A percentile compares a stretch with the other conserved stretches of the same genome.
Conservation (phyloP, 2,329 filamentous ascomycete species). For the Sporothrix dimorphospora region DNA sequence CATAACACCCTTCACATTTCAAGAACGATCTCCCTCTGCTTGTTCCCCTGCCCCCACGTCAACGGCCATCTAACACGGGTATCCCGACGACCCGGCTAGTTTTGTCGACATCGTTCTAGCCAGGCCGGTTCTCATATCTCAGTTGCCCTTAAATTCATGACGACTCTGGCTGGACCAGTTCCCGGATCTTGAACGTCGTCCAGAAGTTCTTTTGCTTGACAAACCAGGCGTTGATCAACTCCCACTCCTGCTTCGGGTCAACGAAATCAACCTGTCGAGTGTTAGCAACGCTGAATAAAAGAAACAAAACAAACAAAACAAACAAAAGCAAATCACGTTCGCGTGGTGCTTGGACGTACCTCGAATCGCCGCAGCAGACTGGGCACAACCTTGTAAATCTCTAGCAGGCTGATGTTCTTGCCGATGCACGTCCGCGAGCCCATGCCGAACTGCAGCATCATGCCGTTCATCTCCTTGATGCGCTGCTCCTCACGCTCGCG, state of each 20-base stretch:
- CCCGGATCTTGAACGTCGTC: constrained; percentile 49
- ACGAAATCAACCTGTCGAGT: constrained; percentile 54
- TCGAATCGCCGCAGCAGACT: constrained; percentile 67
- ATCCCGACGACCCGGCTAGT: not conserved
- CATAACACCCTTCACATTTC: not conserved
- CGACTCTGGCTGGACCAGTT: constrained; percentile 43
- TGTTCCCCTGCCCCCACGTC: not conserved
- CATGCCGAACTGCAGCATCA: constrained; percentile 75
- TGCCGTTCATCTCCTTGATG: constrained; percentile 67
- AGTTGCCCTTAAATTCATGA: not conserved
- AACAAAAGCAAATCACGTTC: constrained; percentile 37
- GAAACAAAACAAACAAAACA: not conserved
- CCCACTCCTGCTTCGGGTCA: constrained; percentile 60
- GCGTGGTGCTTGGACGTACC: constrained; percentile 41
- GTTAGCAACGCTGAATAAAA: not conserved
- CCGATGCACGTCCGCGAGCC: constrained; percentile 72
- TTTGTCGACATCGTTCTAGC: not conserved
- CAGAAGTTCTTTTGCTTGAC: constrained; percentile 63
- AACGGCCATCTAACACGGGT: not conserved
- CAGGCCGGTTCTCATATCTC: not conserved
- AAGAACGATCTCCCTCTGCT: not conserved
- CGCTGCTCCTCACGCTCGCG: constrained; percentile 52
- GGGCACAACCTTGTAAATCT: constrained; percentile 67
- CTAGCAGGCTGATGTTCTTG: constrained; percentile 65
- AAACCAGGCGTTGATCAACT: constrained; percentile 64